These are phyloP conservation scores for Delphinella strobiligena DNA, from an alignment of 2,329 filamentous ascomycete species.

Conservation along the genomic window DNA sequence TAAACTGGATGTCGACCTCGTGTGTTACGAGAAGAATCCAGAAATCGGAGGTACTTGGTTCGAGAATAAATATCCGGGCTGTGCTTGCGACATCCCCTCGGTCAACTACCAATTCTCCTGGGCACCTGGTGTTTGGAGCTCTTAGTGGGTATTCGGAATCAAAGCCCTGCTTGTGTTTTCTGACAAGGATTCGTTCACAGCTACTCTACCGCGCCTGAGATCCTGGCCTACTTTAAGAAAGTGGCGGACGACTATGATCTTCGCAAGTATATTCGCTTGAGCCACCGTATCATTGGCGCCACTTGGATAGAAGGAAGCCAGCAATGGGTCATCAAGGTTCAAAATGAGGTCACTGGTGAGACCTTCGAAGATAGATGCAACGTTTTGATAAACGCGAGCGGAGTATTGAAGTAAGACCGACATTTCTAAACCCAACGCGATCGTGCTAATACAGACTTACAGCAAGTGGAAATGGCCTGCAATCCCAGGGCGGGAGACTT, in stretches of 20 bases:
- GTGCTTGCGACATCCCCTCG: slow-evolving; percentile 29
- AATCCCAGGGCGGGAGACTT: slow-evolving; percentile 28
- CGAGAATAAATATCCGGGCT: slow-evolving; percentile 27
- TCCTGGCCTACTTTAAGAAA: not conserved
- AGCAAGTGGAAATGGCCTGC: no score
- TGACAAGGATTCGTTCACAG: no score
- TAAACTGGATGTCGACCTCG: slow-evolving; percentile 28
- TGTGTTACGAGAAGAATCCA: slow-evolving; percentile 25
- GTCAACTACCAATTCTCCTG: slow-evolving; percentile 23
- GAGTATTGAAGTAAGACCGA: no score
- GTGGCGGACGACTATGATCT: not conserved
- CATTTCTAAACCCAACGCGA: no score
- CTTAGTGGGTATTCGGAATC: no score
- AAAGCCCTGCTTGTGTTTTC: no score
- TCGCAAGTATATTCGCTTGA: not conserved
- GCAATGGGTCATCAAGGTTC: not conserved
- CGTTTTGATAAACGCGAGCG: not conserved
- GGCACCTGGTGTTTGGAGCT: slow-evolving; percentile 16
- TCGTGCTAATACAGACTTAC: no score
- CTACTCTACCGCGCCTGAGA: not conserved
- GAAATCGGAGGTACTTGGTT: slow-evolving; percentile 24
- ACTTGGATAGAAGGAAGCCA: not conserved
- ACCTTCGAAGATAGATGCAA: not conserved
- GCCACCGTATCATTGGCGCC: not conserved
- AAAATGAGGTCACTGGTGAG: not conserved